Base-by-base conservation (phyloP, 352 stramenopile species). In the Pelagophyceae sp. region DNA sequence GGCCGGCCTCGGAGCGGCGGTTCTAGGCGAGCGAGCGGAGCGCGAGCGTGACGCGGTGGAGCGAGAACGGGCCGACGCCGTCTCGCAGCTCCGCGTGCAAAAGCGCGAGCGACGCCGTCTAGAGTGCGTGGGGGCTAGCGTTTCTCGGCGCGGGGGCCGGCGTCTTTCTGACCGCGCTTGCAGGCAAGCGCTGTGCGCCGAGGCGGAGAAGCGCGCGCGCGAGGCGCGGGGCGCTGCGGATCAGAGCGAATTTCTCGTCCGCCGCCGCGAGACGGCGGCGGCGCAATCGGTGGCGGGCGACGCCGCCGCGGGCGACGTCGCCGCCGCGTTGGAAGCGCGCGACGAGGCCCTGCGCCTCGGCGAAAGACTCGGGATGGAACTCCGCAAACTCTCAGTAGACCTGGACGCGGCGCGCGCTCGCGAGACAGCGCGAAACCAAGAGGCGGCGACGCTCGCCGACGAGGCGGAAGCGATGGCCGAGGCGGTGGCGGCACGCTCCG, bases 121-220 rank as follows among this genome's bases (percentile, higher is more conserved):
- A 11, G 45, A 54, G 45, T 23, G 45, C n/a, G n/a, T n/a, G n/a
- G n/a, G n/a, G n/a, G n/a, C n/a, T n/a, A n/a, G n/a, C n/a, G n/a
- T n/a, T n/a, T n/a, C n/a, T 61, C 50, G 50, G 27, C 27, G 50
- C 17, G 17, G 50, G 17, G 50, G 50, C 50, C 17, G 50, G 27
- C 50, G 50, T 17, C 27, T 61, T 27, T 61, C 50, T 61, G 50
- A 61, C 50, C 50, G 50, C 50, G 50, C 27, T 61, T 61, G 27
- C 50, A 27, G 17, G 50, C 50, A 61, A 27, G 60, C 31, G 11
- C 31, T 72, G 6, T 38, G 35, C 31, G 64, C 64, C 64, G 64
- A 72, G 64, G 58, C 58, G 11, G 29, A 35, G 58, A 33, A n/a
- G 58, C 58, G 58, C 58, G 58, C 58, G 29, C 58, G 58, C 58